Base-by-base conservation (phyloP, 257 asterid species). In the Primulina huaijiensis region DNA sequence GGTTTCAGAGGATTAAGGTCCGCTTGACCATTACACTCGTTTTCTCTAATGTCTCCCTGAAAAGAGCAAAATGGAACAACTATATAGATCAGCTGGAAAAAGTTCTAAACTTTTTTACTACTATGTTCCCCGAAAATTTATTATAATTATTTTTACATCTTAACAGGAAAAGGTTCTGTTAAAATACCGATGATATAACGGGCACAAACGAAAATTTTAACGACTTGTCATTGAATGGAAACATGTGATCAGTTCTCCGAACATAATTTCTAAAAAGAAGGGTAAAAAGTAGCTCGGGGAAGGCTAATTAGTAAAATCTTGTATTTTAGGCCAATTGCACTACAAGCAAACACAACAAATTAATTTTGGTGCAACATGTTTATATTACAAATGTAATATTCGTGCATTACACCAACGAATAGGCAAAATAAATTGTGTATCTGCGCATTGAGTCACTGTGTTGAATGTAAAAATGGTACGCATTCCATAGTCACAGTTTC, bases 21-120 rank as follows among this genome's bases (percentile, higher is more conserved):
- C 55, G 65, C 74, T 34, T 78, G 87, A 65, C 69, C 67, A 10
- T 72, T 78, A n/a, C 52, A 72, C 57, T 66, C 83, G 63, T 76
- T 82, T 66, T 78, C 89, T 72, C 80, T 85, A 46, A 34, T 71
- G 14, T 8, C 85, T 50, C 70, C 87, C 87, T 82, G 72, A 55
- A 74, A 57, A 33, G 35, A 64, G 59, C 31, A 38, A 31, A 71
- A 30, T 61, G 16, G 33, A 74, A 61, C 59, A 52, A 70, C n/a
- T 21, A 20, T 29, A 67, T 64, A 17, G 16, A 19, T 21, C 67
- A 72, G 25, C 65, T 59, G 19, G 60, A 16, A 21, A 5, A 52
- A 7, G 8, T 50, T 50, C 2, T 14, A 17, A 4, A 50, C 57
- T 4, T 5, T 50, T 43, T 67, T 53, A 16, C 14, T 31, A 21